Evolutionary conservation across 371 early-diverging fungal genomes (phyloP).

Genomic region (Blakeslea trispora): DNA sequence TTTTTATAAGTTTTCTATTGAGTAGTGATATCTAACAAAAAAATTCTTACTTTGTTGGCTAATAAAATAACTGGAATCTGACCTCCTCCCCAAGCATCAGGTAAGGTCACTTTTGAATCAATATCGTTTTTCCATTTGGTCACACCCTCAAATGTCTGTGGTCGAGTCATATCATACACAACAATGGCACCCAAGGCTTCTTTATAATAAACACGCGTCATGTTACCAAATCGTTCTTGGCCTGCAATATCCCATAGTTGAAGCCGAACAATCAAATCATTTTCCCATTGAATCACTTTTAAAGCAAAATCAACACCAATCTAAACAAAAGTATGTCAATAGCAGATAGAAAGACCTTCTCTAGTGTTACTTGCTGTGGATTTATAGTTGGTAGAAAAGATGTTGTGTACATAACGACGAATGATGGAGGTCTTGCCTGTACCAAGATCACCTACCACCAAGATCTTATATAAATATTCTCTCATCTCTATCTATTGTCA

Average conservation of each 20-base stretch:
- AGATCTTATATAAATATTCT: slow-evolving; percentile 69
- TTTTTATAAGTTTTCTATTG: background rate
- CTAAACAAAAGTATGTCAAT: slow-evolving; percentile 36
- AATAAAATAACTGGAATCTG: slow-evolving; percentile 64
- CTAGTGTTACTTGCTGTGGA: slow-evolving; percentile 71
- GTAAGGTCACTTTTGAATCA: slow-evolving; percentile 62
- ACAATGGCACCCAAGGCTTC: slow-evolving; percentile 79
- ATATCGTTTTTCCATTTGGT: slow-evolving; percentile 74
- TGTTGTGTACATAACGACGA: slow-evolving; percentile 69
- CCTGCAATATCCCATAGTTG: slow-evolving; percentile 91
- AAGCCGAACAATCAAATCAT: slow-evolving; percentile 58
- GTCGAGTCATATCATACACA: slow-evolving; percentile 79
- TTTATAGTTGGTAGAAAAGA: slow-evolving; percentile 70
- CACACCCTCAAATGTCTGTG: slow-evolving; percentile 71
- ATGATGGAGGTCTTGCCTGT: slow-evolving; percentile 77
- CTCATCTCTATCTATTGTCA: slow-evolving; percentile 38
- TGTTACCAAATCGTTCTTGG: slow-evolving; percentile 75
- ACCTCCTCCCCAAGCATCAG: slow-evolving; percentile 60
- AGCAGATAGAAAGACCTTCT: too few relatives aligned
- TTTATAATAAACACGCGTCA: slow-evolving; percentile 83
- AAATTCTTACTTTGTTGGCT: slow-evolving; percentile 58
- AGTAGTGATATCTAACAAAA: too few relatives aligned
- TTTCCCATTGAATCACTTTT: slow-evolving; percentile 71
- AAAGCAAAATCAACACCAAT: slow-evolving; percentile 87
- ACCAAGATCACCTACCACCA: slow-evolving; percentile 80